Base-by-base conservation (phyloP, 345 rosid genomes). In the Pugionium dolabratum region DNA sequence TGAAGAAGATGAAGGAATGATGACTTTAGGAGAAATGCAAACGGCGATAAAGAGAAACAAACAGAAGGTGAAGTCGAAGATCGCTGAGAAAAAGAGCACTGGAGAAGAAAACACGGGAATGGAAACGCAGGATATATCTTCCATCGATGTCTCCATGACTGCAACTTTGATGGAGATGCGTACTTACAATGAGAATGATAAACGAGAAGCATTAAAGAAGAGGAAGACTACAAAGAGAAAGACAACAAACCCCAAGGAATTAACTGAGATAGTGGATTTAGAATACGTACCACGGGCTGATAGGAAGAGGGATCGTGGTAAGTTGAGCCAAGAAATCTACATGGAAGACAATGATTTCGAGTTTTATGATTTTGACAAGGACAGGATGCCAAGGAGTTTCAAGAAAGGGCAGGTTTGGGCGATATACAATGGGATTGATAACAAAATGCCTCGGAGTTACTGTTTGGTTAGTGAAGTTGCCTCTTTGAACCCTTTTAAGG, bases 331-430 rank as follows among this genome's bases (percentile, higher is more conserved):
- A 71, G 75, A 71, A 35, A 43, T 73, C 53, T 71, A 64, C 46
- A 70, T 76, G 78, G 73, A 52, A 18, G 81, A 77, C 3, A 83
- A 73, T 51, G 86, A 82, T 76, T 82, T 80, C 0, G 82, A 83
- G 56, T 76, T 87, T 60, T 79, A 80, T 62, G 81, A 87, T 72
- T 92, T 92, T 39, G 81, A 73, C 46, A 85, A 72, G 49, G 95
- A 85, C 64, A 81, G 87, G 77, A 59, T 37, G 9, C 91, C 81
- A 60, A 85, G 77, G 71, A 81, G 76, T 49, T 85, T 87, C 55
- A 86, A 81, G 80, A 87, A 83, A 77, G 94, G 97, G 68, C 97
- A 90, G 73, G 79, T 93, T 37, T 90, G 96, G 97, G 94, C 94
- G 26, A 55, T 80, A 39, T 87, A 90, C 9, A 80, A 82, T 47